Percentiles rank a stretch among this genome's conserved stretches.
phyloP scores from a whole-genome alignment of 148 eudicot species.

The Rhododendron vialii region DNA sequence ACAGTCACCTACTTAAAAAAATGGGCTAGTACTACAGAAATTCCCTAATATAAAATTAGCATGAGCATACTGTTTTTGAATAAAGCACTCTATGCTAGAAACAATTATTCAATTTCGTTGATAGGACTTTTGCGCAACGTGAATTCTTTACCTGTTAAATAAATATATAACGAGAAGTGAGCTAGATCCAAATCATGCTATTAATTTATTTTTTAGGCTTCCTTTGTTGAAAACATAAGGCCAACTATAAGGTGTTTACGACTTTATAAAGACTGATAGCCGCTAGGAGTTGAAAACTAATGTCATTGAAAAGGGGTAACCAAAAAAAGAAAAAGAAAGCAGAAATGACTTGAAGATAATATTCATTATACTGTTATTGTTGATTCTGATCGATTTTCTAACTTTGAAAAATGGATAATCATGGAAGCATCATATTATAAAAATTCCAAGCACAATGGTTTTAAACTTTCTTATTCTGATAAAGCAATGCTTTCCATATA shows the following conservation, averaged over 20 bases:
- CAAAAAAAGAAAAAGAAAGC: not conserved
- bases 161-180: not conserved
- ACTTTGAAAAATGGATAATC: not conserved
- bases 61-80: not conserved
- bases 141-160: not conserved
- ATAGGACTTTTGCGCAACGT: not conserved
- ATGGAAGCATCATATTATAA: not conserved
- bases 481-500: not conserved
- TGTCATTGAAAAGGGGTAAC: not conserved
- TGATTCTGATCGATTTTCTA: no score
- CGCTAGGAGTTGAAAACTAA: not conserved
- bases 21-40: not conserved
- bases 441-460: not conserved
- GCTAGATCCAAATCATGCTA: not conserved
- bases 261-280: not conserved
- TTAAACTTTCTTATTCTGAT: not conserved
- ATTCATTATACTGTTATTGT: no score
- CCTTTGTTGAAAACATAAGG: not conserved
- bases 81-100: not conserved
- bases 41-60: not conserved
- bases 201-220: not conserved
- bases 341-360: not conserved
- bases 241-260: not conserved
- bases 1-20: not conserved
- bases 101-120: not conserved